Percentiles rank a stretch among this genome's conserved stretches.
Conservation (phyloP, 164 flowering plant genomes). For the Taxillus chinensis region DNA sequence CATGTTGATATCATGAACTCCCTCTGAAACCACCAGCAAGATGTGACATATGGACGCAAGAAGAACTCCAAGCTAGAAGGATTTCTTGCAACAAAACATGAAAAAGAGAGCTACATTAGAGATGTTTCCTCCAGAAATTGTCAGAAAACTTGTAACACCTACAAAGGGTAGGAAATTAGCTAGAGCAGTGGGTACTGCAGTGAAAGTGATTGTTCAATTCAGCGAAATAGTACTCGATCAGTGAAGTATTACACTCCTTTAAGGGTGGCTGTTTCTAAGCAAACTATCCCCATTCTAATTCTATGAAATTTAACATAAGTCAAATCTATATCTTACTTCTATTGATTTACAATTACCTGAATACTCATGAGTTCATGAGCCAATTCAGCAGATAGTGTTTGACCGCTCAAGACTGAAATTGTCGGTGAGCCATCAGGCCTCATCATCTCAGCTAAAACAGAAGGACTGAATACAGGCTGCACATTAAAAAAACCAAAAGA, state of each 20-base stretch:
- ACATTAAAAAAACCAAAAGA: conserved; percentile 5
- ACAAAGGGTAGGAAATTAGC: too few relatives aligned
- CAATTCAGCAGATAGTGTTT: conserved; percentile 72
- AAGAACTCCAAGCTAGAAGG: conserved; percentile 78
- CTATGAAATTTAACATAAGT: too few relatives aligned
- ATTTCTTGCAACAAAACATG: conserved; percentile 55
- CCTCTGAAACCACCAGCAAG: conserved; percentile 79
- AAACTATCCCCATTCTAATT: too few relatives aligned
- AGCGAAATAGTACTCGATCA: too few relatives aligned
- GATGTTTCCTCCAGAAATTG: not conserved
- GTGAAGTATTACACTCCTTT: too few relatives aligned
- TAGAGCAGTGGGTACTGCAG: too few relatives aligned
- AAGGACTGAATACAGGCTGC: conserved; percentile 88
- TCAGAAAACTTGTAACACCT: not conserved
- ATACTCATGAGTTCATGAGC: conserved; percentile 87
- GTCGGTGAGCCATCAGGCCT: conserved; percentile 90
- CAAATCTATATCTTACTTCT: not conserved
- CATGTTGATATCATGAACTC: conserved; percentile 65
- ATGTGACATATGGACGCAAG: conserved; percentile 80
- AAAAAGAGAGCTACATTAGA: conserved; percentile 7
- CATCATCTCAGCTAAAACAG: conserved; percentile 77
- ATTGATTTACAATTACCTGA: conserved; percentile 47
- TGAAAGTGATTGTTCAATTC: too few relatives aligned
- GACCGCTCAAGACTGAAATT: conserved; percentile 55
- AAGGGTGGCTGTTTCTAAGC: too few relatives aligned